Conservation (phyloP, 2,329 filamentous ascomycete genomes). For the Aspergillus sp. region DNA sequence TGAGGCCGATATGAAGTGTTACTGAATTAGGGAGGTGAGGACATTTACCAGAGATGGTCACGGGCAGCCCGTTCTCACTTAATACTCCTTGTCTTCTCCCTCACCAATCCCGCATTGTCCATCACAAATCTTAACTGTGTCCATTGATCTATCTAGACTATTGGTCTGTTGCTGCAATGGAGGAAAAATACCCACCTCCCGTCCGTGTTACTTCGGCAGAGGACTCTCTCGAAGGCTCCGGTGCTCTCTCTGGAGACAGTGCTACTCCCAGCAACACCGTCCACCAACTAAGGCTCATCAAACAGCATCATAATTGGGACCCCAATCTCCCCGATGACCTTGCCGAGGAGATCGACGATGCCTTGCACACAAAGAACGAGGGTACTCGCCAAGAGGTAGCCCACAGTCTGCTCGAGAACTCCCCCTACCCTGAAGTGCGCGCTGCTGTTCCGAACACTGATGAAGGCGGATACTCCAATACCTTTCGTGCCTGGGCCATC, state of each 20-base stretch:
- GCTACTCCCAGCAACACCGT: constrained; percentile 22
- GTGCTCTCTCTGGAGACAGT: constrained; percentile 1
- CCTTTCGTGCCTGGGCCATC: constrained; percentile 64
- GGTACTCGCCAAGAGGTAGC: constrained; percentile 60
- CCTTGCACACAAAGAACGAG: constrained; percentile 54
- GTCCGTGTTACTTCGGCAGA: constrained; percentile 8
- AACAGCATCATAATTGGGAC: constrained; percentile 63
- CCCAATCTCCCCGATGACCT: constrained; percentile 66
- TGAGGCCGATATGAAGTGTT: background rate
- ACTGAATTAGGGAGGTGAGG: background rate
- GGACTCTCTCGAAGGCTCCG: background rate
- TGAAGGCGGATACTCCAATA: constrained; percentile 64
- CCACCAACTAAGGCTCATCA: constrained; percentile 54
- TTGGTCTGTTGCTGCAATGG: background rate
- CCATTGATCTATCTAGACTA: background rate
- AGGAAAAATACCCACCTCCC: background rate
- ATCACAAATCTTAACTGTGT: background rate
- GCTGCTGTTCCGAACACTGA: constrained; percentile 66
- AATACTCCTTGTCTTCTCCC: background rate
- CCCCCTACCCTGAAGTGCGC: constrained; percentile 67
- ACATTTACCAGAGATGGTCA: background rate
- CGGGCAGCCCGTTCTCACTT: background rate
- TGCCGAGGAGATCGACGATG: constrained; percentile 60
- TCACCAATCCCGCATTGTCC: background rate
- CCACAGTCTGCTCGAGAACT: constrained; percentile 63